phyloP scores from a whole-genome alignment of 495 filamentous ascomycete species.

The Aspergillus homomorphus region DNA sequence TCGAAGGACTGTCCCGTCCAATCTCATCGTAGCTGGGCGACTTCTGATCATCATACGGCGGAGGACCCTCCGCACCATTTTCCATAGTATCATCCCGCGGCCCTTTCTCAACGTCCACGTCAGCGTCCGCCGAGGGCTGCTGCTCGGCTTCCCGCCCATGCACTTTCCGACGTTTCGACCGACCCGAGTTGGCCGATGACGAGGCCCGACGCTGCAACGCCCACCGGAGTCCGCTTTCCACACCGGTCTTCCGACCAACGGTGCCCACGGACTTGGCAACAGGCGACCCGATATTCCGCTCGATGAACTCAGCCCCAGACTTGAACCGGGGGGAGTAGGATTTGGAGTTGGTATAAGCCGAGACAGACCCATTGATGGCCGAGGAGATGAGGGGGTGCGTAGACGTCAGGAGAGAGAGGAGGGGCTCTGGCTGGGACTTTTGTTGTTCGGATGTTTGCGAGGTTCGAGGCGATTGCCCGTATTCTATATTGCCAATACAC shows the following conservation, averaged over 20 bases:
- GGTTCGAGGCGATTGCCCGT: constrained; percentile 32
- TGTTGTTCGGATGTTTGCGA: constrained; percentile 30
- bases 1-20: constrained; percentile 26
- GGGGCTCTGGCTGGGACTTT: constrained; percentile 57
- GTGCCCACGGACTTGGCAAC: constrained; percentile 79
- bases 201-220: constrained; percentile 55
- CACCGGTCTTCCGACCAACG: constrained; percentile 75
- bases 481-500: constrained; percentile 21
- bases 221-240: constrained; percentile 78
- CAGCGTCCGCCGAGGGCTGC: constrained; percentile 16
- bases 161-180: constrained; percentile 64
- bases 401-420: constrained; percentile 75
- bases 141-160: constrained; percentile 27
- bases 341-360: constrained; percentile 78
- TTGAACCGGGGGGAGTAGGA: constrained; percentile 83
- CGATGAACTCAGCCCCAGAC: constrained; percentile 78
- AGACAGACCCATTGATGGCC: constrained; percentile 75
- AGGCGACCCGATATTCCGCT: constrained; percentile 74
- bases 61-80: constrained; percentile 59
- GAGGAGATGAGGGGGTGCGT: constrained; percentile 75
- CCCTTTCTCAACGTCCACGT: constrained; percentile 19
- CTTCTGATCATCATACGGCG: constrained; percentile 73
- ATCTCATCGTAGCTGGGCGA: constrained; percentile 68
- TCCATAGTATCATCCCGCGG: constrained; percentile 6
- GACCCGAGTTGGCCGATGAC: constrained; percentile 36